Conservation (phyloP, 2,329 filamentous ascomycete species). For the Ophidiomyces ophidiicola region DNA sequence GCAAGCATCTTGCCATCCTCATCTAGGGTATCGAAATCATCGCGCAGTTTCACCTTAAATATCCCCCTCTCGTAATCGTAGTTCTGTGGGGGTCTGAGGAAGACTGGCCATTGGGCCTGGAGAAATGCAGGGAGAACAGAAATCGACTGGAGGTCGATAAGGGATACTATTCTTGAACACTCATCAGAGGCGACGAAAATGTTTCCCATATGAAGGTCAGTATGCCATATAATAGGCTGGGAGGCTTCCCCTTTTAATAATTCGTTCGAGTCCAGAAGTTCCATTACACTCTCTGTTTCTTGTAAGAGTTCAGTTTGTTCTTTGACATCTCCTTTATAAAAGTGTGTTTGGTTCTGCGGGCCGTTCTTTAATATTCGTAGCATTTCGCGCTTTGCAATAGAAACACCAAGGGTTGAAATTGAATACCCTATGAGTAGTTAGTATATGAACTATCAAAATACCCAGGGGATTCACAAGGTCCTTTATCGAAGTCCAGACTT, state of each 20-base stretch:
- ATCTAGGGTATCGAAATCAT: conserved; percentile 17
- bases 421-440: not conserved
- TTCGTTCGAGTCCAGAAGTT: not conserved
- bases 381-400: conserved; percentile 8
- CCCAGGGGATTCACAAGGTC: no score
- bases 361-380: not conserved
- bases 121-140: conserved; percentile 23
- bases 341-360: not conserved
- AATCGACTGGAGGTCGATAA: conserved; percentile 36
- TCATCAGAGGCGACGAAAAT: conserved; percentile 25
- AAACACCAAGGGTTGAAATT: not conserved
- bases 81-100: conserved; percentile 12
- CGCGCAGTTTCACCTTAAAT: conserved; percentile 18
- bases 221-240: conserved; percentile 26
- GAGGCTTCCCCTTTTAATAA: not conserved
- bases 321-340: conserved; percentile 3
- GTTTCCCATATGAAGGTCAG: conserved; percentile 31
- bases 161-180: conserved; percentile 17
- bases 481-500: no score
- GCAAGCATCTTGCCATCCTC: not conserved
- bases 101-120: conserved; percentile 17
- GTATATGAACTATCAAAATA: not conserved
- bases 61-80: conserved; percentile 19
- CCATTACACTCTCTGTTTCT: not conserved
- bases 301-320: conserved; percentile 2